Base-by-base conservation (phyloP, 495 filamentous ascomycete species). In the Rostrohypoxylon terebratum region DNA sequence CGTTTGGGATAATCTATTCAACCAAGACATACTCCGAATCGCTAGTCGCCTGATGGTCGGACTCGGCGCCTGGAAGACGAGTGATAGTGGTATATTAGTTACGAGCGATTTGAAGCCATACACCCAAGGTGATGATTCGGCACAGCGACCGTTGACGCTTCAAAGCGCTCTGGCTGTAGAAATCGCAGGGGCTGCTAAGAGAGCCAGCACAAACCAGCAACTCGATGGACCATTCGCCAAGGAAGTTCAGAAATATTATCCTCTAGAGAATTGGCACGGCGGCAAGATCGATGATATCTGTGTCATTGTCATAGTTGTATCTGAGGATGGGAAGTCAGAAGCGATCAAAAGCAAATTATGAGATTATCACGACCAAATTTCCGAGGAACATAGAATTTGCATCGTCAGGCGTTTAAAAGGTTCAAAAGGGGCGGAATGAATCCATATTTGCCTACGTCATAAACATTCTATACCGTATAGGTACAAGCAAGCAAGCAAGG, bases 1-100 rank as follows among this genome's bases (percentile, higher is more conserved):
- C 4, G 93, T 98, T 3, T 97, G 94, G 89, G 96, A 99, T 78
- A 99, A 99, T 74, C 84, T 99, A n/a, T 94, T 91, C 70, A 90
- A 93, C 71, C 90, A 94, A 75, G 93, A 98, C 69, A 89, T 96
- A 25, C 86, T 99, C 14, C 88, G 89, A 55, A 87, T 96, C 61
- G 89, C 93, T 31, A 94, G 90, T 55, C 83, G 86, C 34, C 82
- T 89, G 6, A 97, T 98, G 94, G 78, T 87, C 7, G 80, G 81
- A 23, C 82, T 83, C 18, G 90, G 90, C 6, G 96, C 92, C 1
- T 98, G 94, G 94, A 84, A 84, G 71, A 84, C 81, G 2, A 85
- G 86, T 4, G 80, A 83, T 0, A 83, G 87, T 16, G 89, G 86
- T 2, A 84, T 93, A 34, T 79, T 81, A 16, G 90, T 90, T 14